A percentile compares a stretch with the other conserved stretches of the same genome.
Conservation (phyloP, 129 eudicot genomes). For the Erigeron canadensis region DNA sequence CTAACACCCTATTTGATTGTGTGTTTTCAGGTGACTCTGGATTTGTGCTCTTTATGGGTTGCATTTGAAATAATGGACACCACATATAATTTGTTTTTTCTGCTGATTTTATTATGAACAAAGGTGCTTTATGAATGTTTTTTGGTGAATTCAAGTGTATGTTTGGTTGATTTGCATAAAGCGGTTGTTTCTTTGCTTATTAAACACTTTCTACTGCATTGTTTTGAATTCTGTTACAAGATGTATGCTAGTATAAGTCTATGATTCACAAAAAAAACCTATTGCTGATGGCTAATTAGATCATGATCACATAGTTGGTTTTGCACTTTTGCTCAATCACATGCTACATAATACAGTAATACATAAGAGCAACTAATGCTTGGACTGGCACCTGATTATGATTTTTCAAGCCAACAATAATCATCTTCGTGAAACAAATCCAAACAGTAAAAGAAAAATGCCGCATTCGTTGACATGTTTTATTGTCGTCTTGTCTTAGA, state of each 20-base stretch:
- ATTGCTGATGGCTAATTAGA: not conserved
- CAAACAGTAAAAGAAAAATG: too few relatives aligned
- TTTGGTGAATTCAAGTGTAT: slow-evolving; percentile 16
- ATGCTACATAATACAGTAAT: not conserved
- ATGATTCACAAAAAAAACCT: not conserved
- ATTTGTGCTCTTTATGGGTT: not conserved
- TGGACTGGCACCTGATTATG: not conserved
- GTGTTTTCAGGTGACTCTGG: slow-evolving; percentile 12
- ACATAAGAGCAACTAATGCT: not conserved
- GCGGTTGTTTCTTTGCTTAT: not conserved
- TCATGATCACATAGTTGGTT: not conserved
- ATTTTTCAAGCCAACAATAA: too few relatives aligned
- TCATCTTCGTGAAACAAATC: too few relatives aligned
- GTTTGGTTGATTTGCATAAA: slow-evolving; percentile 3
- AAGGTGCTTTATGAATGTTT: slow-evolving; percentile 20
- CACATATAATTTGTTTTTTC: not conserved
- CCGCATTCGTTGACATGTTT: not conserved
- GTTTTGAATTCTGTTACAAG: slow-evolving; percentile 5
- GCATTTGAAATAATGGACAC: not conserved
- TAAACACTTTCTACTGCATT: not conserved
- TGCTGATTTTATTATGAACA: slow-evolving; percentile 1
- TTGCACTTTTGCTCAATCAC: not conserved
- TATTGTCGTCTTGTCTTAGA: too few relatives aligned
- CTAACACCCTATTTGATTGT: slow-evolving; percentile 1
- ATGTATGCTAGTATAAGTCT: not conserved